Evolutionary conservation across 176 grass and related monocot genomes (phyloP), one percentile per base, ranked within the genome.

Genomic region (Rhynchospora tenuis): DNA sequence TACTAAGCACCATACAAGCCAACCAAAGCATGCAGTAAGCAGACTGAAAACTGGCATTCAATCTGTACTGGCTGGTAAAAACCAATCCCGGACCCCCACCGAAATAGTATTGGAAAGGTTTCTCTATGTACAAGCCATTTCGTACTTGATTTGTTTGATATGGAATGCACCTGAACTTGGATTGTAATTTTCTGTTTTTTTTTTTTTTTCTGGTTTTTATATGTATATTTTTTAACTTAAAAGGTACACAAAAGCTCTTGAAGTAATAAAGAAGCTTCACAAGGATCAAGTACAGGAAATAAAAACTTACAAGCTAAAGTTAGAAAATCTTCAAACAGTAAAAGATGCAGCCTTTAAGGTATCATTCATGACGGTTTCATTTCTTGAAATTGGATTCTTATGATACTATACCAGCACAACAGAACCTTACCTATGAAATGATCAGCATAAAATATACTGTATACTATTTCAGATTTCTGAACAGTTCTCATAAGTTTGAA

Each of bases 241-340:
- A 84, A 98, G 95, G 47, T 98, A 98, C 89, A 98, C 95, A 13
- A 98, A 94, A 84, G 95, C 95, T 86, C 85, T 98, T 19, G 95
- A 98, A 90, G 92, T 92, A 79, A 94, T 94, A 90, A 98, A 98
- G 87, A 98, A 98, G 83, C 95, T 98, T 90, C 95, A 94, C 87
- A 98, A 94, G 87, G 95, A 98, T 66, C 95, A 98, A 86, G 87
- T 72, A 6, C 95, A 98, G 64, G 95, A 98, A 58, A 94, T 98
- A 85, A 98, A 98, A 81, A 93, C 92, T 71, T 94, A 82, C 78
- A 98, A 90, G 83, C 85, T 98, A 68, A 98, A 98, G 81, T 75
- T 98, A 81, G 92, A 98, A 65, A 94, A 98, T 31, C 92, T 98
- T 84, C 95, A 98, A 82, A 98, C 90, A 81, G 26, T 98, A 64